These are phyloP conservation scores for Termitomyces sp. DNA, from an alignment of 768 basidiomycete species.

Conservation along the genomic window DNA sequence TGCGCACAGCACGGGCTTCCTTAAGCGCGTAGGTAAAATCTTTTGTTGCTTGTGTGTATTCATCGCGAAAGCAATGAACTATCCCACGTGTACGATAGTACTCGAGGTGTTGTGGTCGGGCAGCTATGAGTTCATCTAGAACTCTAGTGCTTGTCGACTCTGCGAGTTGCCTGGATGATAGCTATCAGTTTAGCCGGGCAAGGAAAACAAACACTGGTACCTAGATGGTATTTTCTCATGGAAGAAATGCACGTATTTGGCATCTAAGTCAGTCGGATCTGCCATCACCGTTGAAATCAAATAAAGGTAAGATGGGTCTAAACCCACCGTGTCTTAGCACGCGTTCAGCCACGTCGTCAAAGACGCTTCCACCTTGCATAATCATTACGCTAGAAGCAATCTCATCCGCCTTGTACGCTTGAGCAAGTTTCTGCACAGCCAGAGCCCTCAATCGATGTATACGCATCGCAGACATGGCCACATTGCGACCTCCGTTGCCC, in stretches of 20 bases:
- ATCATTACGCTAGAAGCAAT: slow-evolving; percentile 93
- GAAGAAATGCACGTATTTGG: slow-evolving; percentile 90
- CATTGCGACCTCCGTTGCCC: slow-evolving; percentile 60
- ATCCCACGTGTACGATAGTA: slow-evolving; percentile 89
- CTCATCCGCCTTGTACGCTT: slow-evolving; percentile 85
- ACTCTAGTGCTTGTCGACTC: slow-evolving; percentile 79
- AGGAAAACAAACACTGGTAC: slow-evolving; percentile 32
- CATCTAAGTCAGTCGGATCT: slow-evolving; percentile 79
- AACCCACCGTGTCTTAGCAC: slow-evolving; percentile 62
- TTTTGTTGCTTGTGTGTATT: slow-evolving; percentile 67
- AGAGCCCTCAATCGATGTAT: slow-evolving; percentile 76
- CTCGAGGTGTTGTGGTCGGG: slow-evolving; percentile 74
- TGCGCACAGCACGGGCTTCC: slow-evolving; percentile 71
- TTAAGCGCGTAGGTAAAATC: slow-evolving; percentile 82
- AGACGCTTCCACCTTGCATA: slow-evolving; percentile 91
- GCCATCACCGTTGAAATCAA: not conserved
- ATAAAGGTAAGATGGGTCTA: not conserved
- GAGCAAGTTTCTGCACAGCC: slow-evolving; percentile 83
- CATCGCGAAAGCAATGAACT: slow-evolving; percentile 85
- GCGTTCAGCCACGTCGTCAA: slow-evolving; percentile 88
- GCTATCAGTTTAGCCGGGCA: not conserved
- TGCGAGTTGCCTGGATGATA: slow-evolving; percentile 67
- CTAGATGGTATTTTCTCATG: slow-evolving; percentile 94
- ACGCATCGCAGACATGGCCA: slow-evolving; percentile 82
- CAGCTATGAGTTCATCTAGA: slow-evolving; percentile 74